Evolutionary conservation across 768 basidiomycete genomes (phyloP), one percentile per base, ranked within the genome.

Genomic region (Amanita pseudoporphyria): DNA sequence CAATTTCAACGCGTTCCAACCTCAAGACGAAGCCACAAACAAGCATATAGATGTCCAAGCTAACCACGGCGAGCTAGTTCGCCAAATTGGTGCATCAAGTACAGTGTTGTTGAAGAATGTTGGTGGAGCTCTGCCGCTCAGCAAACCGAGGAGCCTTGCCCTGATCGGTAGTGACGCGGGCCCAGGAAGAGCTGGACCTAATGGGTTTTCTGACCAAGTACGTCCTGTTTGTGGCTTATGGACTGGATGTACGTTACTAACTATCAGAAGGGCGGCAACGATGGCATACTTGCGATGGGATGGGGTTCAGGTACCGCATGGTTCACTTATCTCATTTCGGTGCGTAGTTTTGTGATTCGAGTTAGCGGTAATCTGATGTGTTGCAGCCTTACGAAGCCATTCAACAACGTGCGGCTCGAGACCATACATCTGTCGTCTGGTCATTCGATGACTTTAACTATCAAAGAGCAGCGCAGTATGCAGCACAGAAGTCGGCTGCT

Each of bases 281-380:
- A 74, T 42, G 90, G 90, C 9, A 72, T 85, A 14, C 72, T 96
- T 18, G 90, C 89, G 6, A 84, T 92, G 83, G 91, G 91, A 12
- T 96, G 93, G 93, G 93, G 90, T 32, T 86, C 83, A 44, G 90
- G 89, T 5, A 88, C 91, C 0, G 72, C 78, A 10, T 77, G 80
- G 56, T 83, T 87, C 69, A 79, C 83, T 5, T 92, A 91, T 64
- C 76, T 92, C 12, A 66, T 92, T 52, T 80, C 85, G 42, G 83
- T 84, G 49, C 59, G 78, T 67, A 12, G 41, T 28, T 35, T 18
- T 10, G 31, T 36, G 7, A 18, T 28, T 22, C n/a, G 9, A n/a
- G 1, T 22, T 5, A 2, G 18, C 43, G 16, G 5, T 40, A n/a
- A 6, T 36, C 16, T 36, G n/a, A 21, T 2, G n/a, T 47, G 26